Conservation (phyloP, 345 rosid genomes). For the Sisymbrium irio region DNA sequence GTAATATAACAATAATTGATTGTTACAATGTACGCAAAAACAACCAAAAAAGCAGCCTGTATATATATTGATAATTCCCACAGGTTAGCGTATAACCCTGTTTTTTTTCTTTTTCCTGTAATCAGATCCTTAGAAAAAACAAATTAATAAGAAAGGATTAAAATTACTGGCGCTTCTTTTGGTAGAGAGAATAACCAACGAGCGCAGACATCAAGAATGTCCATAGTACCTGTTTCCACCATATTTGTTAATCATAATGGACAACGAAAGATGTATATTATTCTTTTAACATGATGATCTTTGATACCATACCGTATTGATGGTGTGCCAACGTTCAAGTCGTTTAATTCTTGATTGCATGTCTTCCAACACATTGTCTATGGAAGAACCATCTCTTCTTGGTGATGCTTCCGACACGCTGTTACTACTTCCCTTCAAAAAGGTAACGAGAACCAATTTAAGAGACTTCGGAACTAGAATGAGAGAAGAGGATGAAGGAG, state of each 20-base stretch:
- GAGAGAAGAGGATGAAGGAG: not conserved
- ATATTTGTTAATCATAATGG: not conserved
- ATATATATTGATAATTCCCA: not conserved
- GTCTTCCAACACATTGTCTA: constrained; percentile 79
- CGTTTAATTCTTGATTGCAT: constrained; percentile 84
- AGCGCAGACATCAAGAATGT: constrained; percentile 96
- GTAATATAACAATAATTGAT: not conserved
- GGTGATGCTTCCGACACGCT: constrained; percentile 79
- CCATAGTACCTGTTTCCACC: constrained; percentile 75
- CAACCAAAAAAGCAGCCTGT: not conserved
- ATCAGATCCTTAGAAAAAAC: constrained; percentile 6
- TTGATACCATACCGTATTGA: constrained; percentile 62
- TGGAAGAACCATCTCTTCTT: constrained; percentile 60
- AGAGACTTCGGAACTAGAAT: not conserved
- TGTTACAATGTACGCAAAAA: constrained; percentile 16
- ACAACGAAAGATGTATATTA: not conserved
- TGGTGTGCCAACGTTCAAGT: constrained; percentile 91
- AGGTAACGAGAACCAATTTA: not conserved
- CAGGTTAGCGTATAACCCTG: constrained; percentile 10
- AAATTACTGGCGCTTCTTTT: constrained; percentile 63
- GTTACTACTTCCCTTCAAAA: constrained; percentile 58
- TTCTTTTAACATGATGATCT: not conserved
- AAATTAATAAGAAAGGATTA: not conserved
- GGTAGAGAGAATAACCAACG: constrained; percentile 95
- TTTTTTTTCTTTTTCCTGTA: not conserved